These are phyloP conservation scores for Obba rivulosa DNA, from an alignment of 768 basidiomycete genomes.

Conservation along the genomic window DNA sequence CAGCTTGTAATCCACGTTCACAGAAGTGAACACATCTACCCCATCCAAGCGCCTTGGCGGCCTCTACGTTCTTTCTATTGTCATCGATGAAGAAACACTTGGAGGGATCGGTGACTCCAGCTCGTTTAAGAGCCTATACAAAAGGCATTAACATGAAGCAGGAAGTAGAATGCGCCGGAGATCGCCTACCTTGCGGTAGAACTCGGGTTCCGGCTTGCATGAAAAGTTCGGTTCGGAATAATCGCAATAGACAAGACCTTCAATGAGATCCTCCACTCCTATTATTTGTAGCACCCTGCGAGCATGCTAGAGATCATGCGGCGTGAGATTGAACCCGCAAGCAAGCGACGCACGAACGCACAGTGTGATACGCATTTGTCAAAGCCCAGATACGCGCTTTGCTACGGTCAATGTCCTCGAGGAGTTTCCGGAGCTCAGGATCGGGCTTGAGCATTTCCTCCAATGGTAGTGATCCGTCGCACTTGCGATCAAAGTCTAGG, in stretches of 20 bases:
- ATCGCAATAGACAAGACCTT: slow-evolving; percentile 76
- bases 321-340: background rate
- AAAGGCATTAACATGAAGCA: background rate
- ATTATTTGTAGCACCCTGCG: slow-evolving; percentile 73
- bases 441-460: slow-evolving; percentile 73
- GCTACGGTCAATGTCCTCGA: slow-evolving; percentile 72
- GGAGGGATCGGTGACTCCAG: slow-evolving; percentile 54
- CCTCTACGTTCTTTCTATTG: slow-evolving; percentile 61
- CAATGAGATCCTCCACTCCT: slow-evolving; percentile 63
- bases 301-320: slow-evolving; percentile 54
- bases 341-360: slow-evolving; percentile 26
- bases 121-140: slow-evolving; percentile 58
- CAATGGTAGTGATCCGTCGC: slow-evolving; percentile 78
- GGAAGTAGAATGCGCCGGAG: background rate
- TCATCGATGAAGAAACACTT: slow-evolving; percentile 82
- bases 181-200: slow-evolving; percentile 50
- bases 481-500: slow-evolving; percentile 77
- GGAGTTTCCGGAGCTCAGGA: slow-evolving; percentile 54
- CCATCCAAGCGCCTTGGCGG: slow-evolving; percentile 66
- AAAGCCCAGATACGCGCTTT: slow-evolving; percentile 81
- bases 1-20: slow-evolving; percentile 56
- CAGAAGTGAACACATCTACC: slow-evolving; percentile 70
- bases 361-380: slow-evolving; percentile 78
- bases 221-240: slow-evolving; percentile 60
- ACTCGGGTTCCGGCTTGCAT: slow-evolving; percentile 79